Base-by-base conservation (phyloP, 208 protist species). In the Tritrichomonas musculus region DNA sequence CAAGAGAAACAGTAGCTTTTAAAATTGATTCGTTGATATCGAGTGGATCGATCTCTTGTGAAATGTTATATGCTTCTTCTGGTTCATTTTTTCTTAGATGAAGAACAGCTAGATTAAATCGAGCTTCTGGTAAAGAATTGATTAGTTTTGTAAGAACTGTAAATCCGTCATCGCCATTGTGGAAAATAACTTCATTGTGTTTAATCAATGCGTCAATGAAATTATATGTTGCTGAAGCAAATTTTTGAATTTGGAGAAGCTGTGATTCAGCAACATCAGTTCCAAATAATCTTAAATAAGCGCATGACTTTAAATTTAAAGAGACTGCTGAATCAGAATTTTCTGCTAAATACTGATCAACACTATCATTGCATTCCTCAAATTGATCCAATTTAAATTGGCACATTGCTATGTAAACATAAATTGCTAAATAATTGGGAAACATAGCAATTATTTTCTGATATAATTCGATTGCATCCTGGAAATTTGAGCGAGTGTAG, bases 321-420 rank as follows among this genome's bases (percentile, higher is more conserved):
- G 77, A 25, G 0, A 88, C n/a, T 30, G 77, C 77, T 17, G 77
- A 88, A 57, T 88, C 77, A n/a, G 77, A 88, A 14, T 88, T 49
- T 39, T 39, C 25, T 22, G 20, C 17, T 13, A 88, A 27, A 88
- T 88, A 88, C n/a, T n/a, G 17, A 20, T 88, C 77, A 88, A 88
- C 77, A 22, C 47, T 22, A 33, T 88, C 77, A 57, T 88, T 88
- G 33, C 47, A 88, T 57, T 88, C 94, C 65, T 96, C 94, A 95
- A 98, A 99, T 94, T 98, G 99, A 95, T 99, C 98, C 60, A 99
- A 96, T 95, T 99, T 99, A 95, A 98, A 99, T 96, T 99, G 99
- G 95, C 98, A 99, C 95, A 99, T 96, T 5, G 98, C 97, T 39
- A 99, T 95, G 95, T 99, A 99, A 25, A 99, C 97, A 94, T 99